Evolutionary conservation across 805 yeast species (phyloP).

Genomic region (Yarrowia divulgata): DNA sequence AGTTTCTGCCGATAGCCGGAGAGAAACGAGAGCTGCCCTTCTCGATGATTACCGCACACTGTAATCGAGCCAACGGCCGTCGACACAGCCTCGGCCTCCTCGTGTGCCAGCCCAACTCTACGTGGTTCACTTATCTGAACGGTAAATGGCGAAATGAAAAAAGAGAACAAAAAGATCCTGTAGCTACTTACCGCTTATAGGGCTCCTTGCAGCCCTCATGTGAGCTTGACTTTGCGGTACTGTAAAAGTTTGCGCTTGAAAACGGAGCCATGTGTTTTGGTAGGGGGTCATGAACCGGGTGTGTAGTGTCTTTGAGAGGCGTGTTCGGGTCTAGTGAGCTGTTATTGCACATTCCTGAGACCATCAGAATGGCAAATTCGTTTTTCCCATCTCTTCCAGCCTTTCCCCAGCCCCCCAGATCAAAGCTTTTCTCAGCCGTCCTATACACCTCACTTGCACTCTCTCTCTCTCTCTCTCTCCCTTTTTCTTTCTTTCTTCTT

Average conservation of each 20-base stretch:
- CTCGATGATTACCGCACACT: too few species aligned
- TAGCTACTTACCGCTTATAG: slow-evolving; percentile 29
- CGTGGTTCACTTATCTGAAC: slow-evolving; percentile 1
- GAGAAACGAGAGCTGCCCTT: too few species aligned
- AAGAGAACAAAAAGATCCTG: neutral
- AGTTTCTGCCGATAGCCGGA: slow-evolving; percentile 1
- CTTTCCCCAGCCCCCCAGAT: neutral
- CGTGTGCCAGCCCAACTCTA: slow-evolving; percentile 25
- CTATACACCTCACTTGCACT: neutral
- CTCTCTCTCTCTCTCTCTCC: too few species aligned
- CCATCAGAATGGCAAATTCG: too few species aligned
- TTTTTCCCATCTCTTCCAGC: too few species aligned
- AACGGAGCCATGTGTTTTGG: slow-evolving; percentile 3
- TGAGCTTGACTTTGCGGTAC: slow-evolving; percentile 13
- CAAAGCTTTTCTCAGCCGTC: slow-evolving; percentile 19
- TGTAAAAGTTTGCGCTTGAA: slow-evolving; percentile 32
- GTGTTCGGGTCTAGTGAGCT: too few species aligned
- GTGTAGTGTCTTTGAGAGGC: too few species aligned
- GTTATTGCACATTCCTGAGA: too few species aligned
- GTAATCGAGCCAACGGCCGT: neutral
- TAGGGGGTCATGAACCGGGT: neutral
- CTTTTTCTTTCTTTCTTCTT: too few species aligned
- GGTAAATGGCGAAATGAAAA: neutral
- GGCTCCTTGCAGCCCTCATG: slow-evolving; percentile 16
- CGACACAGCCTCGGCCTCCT: slow-evolving; percentile 30